A percentile compares a stretch with the other conserved stretches of the same genome.
Evolutionary conservation across 2,329 filamentous ascomycete genomes (phyloP).

Genomic region (Periconia sp.): DNA sequence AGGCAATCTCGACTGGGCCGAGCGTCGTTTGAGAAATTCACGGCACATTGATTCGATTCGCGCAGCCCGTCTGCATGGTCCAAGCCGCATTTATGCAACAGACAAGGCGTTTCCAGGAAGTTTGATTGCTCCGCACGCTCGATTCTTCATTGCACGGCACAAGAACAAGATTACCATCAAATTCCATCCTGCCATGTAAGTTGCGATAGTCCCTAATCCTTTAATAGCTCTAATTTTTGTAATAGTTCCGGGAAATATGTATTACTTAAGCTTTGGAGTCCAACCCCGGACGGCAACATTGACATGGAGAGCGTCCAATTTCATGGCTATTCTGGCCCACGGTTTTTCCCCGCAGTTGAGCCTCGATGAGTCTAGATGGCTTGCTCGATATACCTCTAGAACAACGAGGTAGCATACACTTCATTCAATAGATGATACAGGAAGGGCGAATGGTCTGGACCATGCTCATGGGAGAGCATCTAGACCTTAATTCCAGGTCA

Average conservation of each 20-base stretch:
- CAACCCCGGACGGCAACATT: slow-evolving; percentile 76
- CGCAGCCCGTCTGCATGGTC: slow-evolving; percentile 35
- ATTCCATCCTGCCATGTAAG: slow-evolving; percentile 78
- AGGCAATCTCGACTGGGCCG: slow-evolving; percentile 47
- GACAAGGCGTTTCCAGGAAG: slow-evolving; percentile 22
- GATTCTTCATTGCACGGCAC: slow-evolving; percentile 81
- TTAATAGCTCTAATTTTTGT: slow-evolving; percentile 5
- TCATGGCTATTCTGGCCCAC: slow-evolving; percentile 82
- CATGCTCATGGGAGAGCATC: too few relatives aligned
- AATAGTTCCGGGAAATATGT: slow-evolving; percentile 77
- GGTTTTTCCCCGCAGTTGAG: slow-evolving; percentile 78
- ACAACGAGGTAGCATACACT: too few relatives aligned
- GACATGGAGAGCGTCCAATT: slow-evolving; percentile 87
- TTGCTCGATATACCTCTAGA: too few relatives aligned
- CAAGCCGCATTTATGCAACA: slow-evolving; percentile 42
- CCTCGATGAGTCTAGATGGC: slow-evolving; percentile 29
- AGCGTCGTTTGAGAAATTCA: too few relatives aligned
- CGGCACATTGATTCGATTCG: slow-evolving; percentile 29
- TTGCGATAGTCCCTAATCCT: slow-evolving; percentile 12
- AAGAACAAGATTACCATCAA: slow-evolving; percentile 86
- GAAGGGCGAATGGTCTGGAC: too few relatives aligned
- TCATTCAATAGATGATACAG: too few relatives aligned
- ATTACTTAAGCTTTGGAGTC: slow-evolving; percentile 88
- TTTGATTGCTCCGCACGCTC: slow-evolving; percentile 74
- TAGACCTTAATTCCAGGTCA: too few relatives aligned